A percentile compares a stretch with the other conserved stretches of the same genome.
Conservation (phyloP, 768 basidiomycete genomes). For the Leccinellum luteum region DNA sequence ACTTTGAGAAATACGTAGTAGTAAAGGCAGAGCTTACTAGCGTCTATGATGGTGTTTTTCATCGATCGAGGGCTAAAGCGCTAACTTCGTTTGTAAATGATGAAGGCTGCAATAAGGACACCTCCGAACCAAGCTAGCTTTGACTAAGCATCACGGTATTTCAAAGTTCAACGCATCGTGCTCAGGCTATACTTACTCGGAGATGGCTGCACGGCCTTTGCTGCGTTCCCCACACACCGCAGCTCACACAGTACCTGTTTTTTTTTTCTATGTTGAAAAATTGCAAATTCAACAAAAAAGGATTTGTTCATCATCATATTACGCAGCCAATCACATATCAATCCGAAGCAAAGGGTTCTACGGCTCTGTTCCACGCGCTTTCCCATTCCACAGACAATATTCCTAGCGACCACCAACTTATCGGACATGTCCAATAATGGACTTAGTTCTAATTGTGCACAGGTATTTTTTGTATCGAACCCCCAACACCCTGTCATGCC, state of each 20-base stretch:
- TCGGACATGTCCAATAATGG: neutral
- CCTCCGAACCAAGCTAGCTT: neutral
- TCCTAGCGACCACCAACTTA: neutral
- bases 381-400: neutral
- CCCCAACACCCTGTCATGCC: neutral
- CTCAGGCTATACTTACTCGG: too few species aligned
- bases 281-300: neutral
- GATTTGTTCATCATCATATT: neutral
- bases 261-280: neutral
- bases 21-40: conserved; percentile 48
- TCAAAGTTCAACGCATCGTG: neutral
- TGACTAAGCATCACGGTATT: conserved; percentile 14
- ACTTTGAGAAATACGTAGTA: neutral
- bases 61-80: conserved; percentile 33
- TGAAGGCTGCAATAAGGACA: neutral
- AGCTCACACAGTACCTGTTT: too few species aligned
- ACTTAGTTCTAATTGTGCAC: neutral
- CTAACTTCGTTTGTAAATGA: conserved; percentile 5
- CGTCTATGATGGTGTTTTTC: conserved; percentile 63
- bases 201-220: neutral
- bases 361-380: neutral
- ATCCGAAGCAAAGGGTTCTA: neutral
- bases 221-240: neutral
- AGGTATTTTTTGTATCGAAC: neutral
- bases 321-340: neutral